Conservation (phyloP, 2,329 filamentous ascomycete species). For the Dactylellina haptotyla region DNA sequence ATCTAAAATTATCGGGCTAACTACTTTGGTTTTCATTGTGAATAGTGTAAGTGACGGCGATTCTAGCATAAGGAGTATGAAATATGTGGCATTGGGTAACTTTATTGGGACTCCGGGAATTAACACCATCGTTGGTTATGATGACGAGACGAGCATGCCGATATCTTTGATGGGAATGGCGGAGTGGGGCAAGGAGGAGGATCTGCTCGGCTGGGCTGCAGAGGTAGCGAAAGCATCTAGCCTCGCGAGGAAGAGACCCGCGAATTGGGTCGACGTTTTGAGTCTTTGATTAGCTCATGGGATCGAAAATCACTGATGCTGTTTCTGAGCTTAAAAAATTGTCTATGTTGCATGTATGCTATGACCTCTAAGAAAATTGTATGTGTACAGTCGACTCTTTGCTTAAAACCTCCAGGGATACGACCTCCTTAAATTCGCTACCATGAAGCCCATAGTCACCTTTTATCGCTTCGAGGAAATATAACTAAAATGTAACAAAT, state of each 20-base stretch:
- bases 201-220: constrained; percentile 70
- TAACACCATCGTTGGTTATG: constrained; percentile 78
- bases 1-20: constrained; percentile 13
- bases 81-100: constrained; percentile 87
- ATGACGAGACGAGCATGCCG: constrained; percentile 70
- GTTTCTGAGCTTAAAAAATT: neutral
- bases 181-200: constrained; percentile 75
- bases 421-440: too few species aligned
- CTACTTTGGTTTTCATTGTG: constrained; percentile 18
- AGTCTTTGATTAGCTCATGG: constrained; percentile 11
- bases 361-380: too few species aligned
- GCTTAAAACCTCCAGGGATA: too few species aligned
- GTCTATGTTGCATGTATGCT: neutral
- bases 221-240: constrained; percentile 64
- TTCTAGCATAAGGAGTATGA: constrained; percentile 78
- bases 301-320: neutral
- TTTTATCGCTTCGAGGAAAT: too few species aligned
- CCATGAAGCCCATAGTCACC: too few species aligned
- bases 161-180: constrained; percentile 72
- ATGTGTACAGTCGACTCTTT: too few species aligned
- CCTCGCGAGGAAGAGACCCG: constrained; percentile 31
- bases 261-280: constrained; percentile 53
- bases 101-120: constrained; percentile 81
- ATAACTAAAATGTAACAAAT: too few species aligned
- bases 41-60: constrained; percentile 77